Conservation (phyloP, 108 stramenopile genomes). For the Conticribra weissflogii region DNA sequence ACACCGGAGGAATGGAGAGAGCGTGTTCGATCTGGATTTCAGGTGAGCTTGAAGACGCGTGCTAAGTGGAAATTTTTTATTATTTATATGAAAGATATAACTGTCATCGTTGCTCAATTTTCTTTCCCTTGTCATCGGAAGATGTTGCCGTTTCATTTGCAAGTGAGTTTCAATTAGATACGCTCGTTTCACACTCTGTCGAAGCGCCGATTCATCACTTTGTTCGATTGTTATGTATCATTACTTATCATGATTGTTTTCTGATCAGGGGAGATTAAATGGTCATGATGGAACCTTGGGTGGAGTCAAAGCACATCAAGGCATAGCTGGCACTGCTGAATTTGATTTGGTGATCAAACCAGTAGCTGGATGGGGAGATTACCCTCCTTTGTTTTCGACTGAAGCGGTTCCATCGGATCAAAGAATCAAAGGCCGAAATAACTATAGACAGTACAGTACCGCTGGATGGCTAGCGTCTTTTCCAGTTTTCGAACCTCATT, state of each 20-base stretch:
- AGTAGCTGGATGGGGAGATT: constrained; percentile 69
- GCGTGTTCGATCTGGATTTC: constrained; percentile 74
- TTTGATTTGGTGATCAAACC: constrained; percentile 74
- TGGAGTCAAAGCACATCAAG: constrained; percentile 61
- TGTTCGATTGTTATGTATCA: background rate
- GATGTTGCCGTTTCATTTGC: constrained; percentile 62
- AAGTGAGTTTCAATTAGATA: background rate
- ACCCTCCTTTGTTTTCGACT: constrained; percentile 40
- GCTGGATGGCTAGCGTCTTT: constrained; percentile 82
- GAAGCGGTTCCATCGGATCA: constrained; percentile 6
- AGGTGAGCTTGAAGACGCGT: too few species aligned
- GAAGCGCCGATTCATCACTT: background rate
- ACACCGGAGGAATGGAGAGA: constrained; percentile 56
- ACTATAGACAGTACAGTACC: constrained; percentile 68
- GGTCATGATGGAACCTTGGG: constrained; percentile 77
- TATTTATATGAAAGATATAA: too few species aligned
- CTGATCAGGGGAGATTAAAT: constrained; percentile 52
- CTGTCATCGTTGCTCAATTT: too few species aligned
- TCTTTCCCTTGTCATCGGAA: too few species aligned
- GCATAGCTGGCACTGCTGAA: constrained; percentile 49
- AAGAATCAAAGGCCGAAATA: background rate
- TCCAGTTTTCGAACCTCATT: constrained; percentile 88
- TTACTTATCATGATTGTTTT: background rate
- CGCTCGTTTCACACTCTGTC: too few species aligned
- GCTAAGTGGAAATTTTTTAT: too few species aligned